Evolutionary conservation across 164 flowering plant species (phyloP), one percentile per base, ranked within the genome.

Genomic region (Kalanchoe fedtschenkoi): DNA sequence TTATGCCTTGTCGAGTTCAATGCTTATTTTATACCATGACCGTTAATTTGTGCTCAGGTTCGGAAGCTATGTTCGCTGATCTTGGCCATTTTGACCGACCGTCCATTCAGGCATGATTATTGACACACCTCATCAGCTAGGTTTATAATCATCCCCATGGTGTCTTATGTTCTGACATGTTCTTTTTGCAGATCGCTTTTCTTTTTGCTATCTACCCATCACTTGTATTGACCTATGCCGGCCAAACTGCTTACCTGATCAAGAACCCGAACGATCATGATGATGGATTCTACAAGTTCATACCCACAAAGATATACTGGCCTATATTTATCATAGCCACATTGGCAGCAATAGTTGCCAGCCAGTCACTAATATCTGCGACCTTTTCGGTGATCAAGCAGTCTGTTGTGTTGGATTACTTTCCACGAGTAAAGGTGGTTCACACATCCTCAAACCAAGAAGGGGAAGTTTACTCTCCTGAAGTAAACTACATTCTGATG

Each of bases 361-460:
- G 97, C 70, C 95, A 87, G 64, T 85, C 97, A 9, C 66, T 86
- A 65, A 84, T 90, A 63, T 90, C 97, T 39, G 97, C 95, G 19
- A 87, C 95, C 28, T 90, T 84, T 76, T 90, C 97, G 22, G 74
- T 87, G n/a, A 84, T 90, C 70, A 89, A 87, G 78, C 97, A 87
- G 71, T 82, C 95, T 26, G 92, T 90, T 2, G 90, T 77, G 15
- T 73, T 87, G 65, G 97, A 80, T 72, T 87, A 80, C 66, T 89
- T 89, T 56, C 97, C 97, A 34, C 81, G 95, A 35, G 88, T 89
- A 21, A 85, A 81, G 72, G 82, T 90, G 37, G 87, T 87, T 58
- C 95, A 90, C 73, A 90, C 95, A 34, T 89, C 97, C 44, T 44
- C 71, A 6, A 67, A 60, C 68, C 81, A 84, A 66, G 90, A 85